These are phyloP conservation scores for Cladophialophora psammophila DNA, from an alignment of 2,329 filamentous ascomycete species.

Conservation along the genomic window DNA sequence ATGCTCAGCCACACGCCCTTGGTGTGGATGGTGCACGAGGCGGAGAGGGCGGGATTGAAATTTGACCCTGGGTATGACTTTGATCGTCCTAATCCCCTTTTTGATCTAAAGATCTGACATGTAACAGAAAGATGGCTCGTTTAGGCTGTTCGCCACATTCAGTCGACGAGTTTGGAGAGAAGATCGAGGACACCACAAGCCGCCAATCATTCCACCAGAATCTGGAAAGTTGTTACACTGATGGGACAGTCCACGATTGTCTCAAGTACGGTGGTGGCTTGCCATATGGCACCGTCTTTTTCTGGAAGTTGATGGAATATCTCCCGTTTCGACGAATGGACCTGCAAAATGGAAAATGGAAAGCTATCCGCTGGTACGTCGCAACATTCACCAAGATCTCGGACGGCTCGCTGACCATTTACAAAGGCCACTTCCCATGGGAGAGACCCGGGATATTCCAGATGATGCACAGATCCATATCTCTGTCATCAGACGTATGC, in stretches of 20 bases:
- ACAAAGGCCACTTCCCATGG: constrained; percentile 70
- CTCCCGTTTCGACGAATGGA: constrained; percentile 84
- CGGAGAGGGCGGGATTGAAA: constrained; percentile 68
- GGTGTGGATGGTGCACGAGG: constrained; percentile 74
- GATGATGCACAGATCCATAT: constrained; percentile 73
- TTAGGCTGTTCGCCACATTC: constrained; percentile 65
- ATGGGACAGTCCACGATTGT: constrained; percentile 72
- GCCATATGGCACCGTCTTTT: constrained; percentile 62
- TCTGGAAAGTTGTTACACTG: constrained; percentile 58
- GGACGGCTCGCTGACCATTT: background rate
- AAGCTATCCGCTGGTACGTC: constrained; percentile 72
- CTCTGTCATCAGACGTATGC: constrained; percentile 76
- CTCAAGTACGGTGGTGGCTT: constrained; percentile 70
- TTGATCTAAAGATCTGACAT: constrained; percentile 46
- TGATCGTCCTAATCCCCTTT: background rate
- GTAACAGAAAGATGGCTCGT: constrained; percentile 32
- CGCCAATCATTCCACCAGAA: constrained; percentile 61
- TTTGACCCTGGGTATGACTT: constrained; percentile 72
- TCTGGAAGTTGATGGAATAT: constrained; percentile 82
- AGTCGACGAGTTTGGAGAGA: constrained; percentile 31
- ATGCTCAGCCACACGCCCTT: constrained; percentile 72
- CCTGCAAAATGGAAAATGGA: constrained; percentile 67
- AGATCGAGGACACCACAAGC: constrained; percentile 20
- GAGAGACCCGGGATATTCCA: constrained; percentile 79
- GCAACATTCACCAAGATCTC: background rate